These are phyloP conservation scores for Mycena leptocephala DNA, from an alignment of 768 basidiomycete genomes.

Conservation along the genomic window DNA sequence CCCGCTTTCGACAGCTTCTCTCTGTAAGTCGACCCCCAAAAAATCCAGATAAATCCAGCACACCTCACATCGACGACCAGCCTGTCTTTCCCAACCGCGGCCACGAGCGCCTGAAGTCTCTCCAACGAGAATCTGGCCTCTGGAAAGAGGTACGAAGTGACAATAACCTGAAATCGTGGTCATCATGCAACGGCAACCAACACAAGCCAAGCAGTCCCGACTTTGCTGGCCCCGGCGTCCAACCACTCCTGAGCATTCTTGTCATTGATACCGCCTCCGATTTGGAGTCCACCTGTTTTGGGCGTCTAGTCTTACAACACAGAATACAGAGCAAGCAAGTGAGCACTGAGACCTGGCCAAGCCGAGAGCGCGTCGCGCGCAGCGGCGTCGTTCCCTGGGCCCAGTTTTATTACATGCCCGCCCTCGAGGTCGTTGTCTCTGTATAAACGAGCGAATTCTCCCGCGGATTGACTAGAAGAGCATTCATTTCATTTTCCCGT, in stretches of 20 bases:
- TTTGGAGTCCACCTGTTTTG: conserved; percentile 80
- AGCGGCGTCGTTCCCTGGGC: conserved; percentile 91
- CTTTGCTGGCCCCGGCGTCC: conserved; percentile 93
- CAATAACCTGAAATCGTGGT: conserved; percentile 80
- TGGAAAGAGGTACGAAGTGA: conserved; percentile 98
- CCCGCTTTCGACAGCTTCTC: conserved; percentile 87
- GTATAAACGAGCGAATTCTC: conserved; percentile 88
- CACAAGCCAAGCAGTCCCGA: conserved; percentile 21
- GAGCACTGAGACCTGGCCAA: conserved; percentile 79
- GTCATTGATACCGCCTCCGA: conserved; percentile 94
- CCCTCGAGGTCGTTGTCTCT: conserved; percentile 78
- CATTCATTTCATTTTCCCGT: conserved; percentile 26
- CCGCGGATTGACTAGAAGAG: conserved; percentile 77
- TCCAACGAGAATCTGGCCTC: conserved; percentile 83
- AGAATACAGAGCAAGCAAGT: conserved; percentile 1
- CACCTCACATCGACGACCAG: conserved; percentile 97
- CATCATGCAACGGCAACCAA: conserved; percentile 3
- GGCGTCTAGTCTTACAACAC: conserved; percentile 26
- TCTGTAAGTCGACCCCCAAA: background rate
- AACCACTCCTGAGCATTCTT: conserved; percentile 90
- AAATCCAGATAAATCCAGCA: conserved; percentile 32
- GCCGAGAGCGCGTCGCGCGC: conserved; percentile 86
- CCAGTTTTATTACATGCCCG: conserved; percentile 97
- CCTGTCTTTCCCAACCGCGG: conserved; percentile 83
- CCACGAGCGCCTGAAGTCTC: conserved; percentile 75